These are phyloP conservation scores for Thraustochytrium striatum DNA, from an alignment of 352 stramenopile genomes.

Conservation along the genomic window DNA sequence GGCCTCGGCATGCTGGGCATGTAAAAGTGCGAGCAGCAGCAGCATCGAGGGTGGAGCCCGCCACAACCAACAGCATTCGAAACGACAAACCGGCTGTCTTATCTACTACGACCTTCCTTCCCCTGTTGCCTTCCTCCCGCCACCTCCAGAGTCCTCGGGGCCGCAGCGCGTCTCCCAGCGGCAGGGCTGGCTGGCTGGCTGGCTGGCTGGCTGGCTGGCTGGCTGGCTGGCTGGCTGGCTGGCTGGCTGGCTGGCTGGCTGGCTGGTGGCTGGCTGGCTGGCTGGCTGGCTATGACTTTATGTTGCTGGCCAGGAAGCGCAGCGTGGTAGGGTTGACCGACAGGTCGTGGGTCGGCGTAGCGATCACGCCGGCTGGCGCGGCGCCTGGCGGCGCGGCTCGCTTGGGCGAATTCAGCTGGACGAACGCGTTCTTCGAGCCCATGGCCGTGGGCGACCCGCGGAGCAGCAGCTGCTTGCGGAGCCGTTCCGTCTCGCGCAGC, in stretches of 20 bases:
- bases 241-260: too few species aligned
- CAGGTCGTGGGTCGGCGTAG: not conserved
- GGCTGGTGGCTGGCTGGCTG: too few species aligned
- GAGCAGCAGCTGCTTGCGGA: constrained; percentile 28
- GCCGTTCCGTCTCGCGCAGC: constrained; percentile 1
- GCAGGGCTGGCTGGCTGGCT: too few species aligned
- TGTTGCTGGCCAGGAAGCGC: constrained; percentile 39
- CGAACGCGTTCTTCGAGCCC: not conserved
- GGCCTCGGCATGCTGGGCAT: constrained; percentile 38
- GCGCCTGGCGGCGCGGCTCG: not conserved
- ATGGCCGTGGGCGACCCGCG: not conserved
- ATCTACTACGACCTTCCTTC: too few species aligned
- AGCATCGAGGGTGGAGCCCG: not conserved
- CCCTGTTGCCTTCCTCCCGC: too few species aligned
- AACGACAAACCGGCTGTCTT: too few species aligned
- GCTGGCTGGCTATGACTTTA: too few species aligned
- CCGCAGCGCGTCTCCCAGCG: too few species aligned
- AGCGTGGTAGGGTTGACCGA: constrained; percentile 35
- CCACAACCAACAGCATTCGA: too few species aligned
- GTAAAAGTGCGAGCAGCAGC: not conserved
- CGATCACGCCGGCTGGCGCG: not conserved
- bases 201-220: too few species aligned
- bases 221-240: too few species aligned
- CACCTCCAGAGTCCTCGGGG: too few species aligned
- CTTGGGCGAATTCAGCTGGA: constrained; percentile 45